Conservation (phyloP, 306 rosid species). For the Cucurbita maxima region DNA sequence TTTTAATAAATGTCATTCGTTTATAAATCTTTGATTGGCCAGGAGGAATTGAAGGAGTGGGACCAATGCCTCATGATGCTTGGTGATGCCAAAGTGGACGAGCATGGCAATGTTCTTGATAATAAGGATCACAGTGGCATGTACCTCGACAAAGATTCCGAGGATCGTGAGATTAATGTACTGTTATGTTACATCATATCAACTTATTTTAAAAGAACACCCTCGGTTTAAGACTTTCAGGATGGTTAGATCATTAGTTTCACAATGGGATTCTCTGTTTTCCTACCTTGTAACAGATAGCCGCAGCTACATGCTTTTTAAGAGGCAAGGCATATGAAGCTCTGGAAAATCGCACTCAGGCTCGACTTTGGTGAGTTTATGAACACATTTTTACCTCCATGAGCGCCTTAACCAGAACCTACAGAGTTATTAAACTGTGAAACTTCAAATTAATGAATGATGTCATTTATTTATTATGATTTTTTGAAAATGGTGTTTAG, state of each 20-base stretch:
- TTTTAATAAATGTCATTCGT: not conserved
- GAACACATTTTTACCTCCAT: not conserved
- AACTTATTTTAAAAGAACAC: not conserved
- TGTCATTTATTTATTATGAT: not conserved
- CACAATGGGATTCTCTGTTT: conserved; percentile 6
- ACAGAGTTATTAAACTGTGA: not conserved
- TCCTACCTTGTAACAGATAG: conserved; percentile 41
- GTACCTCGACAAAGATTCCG: conserved; percentile 75
- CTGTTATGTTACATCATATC: conserved; percentile 1
- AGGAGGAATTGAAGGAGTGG: conserved; percentile 98
- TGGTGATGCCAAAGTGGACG: conserved; percentile 72
- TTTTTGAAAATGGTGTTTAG: conserved; percentile 18
- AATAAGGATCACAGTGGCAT: conserved; percentile 47
- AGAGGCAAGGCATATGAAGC: conserved; percentile 93
- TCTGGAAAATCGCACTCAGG: conserved; percentile 77
- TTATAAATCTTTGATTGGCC: not conserved
- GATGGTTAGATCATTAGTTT: not conserved
- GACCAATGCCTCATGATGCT: conserved; percentile 80
- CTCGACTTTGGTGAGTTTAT: conserved; percentile 64
- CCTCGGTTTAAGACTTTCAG: not conserved
- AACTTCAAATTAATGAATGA: not conserved
- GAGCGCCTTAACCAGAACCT: not conserved
- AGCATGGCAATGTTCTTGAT: conserved; percentile 55
- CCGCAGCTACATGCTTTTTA: conserved; percentile 87
- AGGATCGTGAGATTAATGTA: conserved; percentile 89